Evolutionary conservation across 768 basidiomycete species (phyloP), one percentile per base, ranked within the genome.

Genomic region (Sistotremastrum niveocremeum): DNA sequence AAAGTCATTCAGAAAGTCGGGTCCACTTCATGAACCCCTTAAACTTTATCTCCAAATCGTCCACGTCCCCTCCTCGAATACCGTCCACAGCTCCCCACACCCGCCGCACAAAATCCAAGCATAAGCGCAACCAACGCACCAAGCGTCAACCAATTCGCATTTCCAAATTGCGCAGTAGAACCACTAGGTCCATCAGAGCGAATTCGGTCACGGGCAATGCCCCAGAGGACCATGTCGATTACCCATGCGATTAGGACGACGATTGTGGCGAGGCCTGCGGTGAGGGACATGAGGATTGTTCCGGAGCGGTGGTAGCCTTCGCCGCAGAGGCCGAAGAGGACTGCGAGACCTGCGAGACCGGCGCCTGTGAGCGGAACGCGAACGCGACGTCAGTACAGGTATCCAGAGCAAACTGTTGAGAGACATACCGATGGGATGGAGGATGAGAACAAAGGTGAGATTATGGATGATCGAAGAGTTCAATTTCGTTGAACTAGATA

Each of bases 61-160:
- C 20, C 20, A 20, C 20, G 20, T 20, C 62, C 54, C 9, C 52
- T 52, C 37, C 60, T 67, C 52, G 70, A 71, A 62, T 81, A 86
- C 46, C 72, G 64, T 5, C 84, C 81, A 56, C 80, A 84, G 44
- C 75, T 65, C 32, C 82, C 82, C 52, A 77, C 78, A 3, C 72
- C 66, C 9, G 76, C 71, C 2, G 76, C 69, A 62, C 80, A 82
- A 63, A 80, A 80, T 29, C 72, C 79, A 10, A 87, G 49, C 38
- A 79, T 50, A 41, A 90, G 70, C 1, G 84, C 70, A 44, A 75
- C 70, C 42, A 84, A 65, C 1, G 85, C 84, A 46, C 75, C 85
- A 39, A 90, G 70, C 3, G 81, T 81, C 47, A 89, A 56, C 87
- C 87, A 91, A 57, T 77, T 79, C 39, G 83, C 86, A 59, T 85